Percentiles rank a stretch among this genome's conserved stretches.
Evolutionary conservation across 345 rosid species (phyloP).

Genomic region (Eucalyptus pumila): DNA sequence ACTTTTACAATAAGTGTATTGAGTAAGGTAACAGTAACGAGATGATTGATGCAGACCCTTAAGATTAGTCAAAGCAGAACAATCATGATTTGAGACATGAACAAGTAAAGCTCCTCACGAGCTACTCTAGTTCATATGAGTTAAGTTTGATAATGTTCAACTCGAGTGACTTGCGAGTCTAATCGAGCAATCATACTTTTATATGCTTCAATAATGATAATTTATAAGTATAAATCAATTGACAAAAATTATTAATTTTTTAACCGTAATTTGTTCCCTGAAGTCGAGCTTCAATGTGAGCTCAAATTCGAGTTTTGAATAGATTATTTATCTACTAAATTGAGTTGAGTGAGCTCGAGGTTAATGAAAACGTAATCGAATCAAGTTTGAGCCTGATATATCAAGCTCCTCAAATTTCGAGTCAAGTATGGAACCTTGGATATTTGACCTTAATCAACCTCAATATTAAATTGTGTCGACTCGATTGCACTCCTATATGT

Average conservation of each 20-base stretch:
- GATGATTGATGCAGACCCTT: not conserved
- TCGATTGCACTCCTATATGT: not conserved
- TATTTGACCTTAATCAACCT: not conserved
- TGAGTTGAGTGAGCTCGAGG: not conserved
- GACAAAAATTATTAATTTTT: not conserved
- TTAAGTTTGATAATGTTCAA: not conserved
- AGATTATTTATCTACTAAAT: not conserved
- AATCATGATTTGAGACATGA: not conserved
- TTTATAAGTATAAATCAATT: not conserved
- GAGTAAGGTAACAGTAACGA: not conserved
- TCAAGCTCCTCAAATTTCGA: not conserved
- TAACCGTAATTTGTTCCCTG: not conserved
- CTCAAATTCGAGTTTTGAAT: not conserved
- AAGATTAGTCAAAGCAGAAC: not conserved
- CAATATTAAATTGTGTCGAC: not conserved
- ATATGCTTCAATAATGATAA: not conserved
- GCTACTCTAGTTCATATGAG: too few species aligned
- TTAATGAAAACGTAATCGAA: not conserved
- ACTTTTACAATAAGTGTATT: not conserved
- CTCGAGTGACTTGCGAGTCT: not conserved
- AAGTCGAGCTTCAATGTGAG: not conserved
- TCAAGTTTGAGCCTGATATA: not conserved
- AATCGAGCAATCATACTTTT: not conserved
- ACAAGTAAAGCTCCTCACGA: not conserved
- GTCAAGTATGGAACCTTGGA: not conserved